phyloP scores from a whole-genome alignment of 352 stramenopile genomes.

The Globisporangium perplexum region DNA sequence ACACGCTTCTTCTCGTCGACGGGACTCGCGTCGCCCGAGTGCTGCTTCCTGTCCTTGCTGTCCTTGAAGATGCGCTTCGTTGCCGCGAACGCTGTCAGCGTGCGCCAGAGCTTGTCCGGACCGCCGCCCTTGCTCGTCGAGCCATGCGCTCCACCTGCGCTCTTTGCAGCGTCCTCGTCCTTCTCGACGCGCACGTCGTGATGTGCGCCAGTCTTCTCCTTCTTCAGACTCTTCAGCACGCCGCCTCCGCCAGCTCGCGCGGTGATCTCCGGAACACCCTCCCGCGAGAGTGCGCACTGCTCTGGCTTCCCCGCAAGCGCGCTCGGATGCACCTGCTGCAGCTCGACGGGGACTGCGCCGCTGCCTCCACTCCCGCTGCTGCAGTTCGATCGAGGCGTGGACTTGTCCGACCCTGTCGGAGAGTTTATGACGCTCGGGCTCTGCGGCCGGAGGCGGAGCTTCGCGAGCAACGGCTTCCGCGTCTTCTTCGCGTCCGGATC shows the following conservation, averaged over 20 bases:
- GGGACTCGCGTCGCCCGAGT: background rate
- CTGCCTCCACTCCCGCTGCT: background rate
- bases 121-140: conserved; percentile 3
- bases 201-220: background rate
- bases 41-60: conserved; percentile 14
- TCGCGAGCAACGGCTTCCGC: conserved; percentile 43
- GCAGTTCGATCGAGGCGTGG: conserved; percentile 3
- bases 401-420: conserved; percentile 9
- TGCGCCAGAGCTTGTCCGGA: conserved; percentile 29
- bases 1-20: conserved; percentile 5
- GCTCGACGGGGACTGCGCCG: background rate
- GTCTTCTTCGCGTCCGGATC: conserved; percentile 11
- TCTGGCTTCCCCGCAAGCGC: background rate
- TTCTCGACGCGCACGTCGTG: background rate
- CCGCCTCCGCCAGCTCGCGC: background rate
- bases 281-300: background rate
- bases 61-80: conserved; percentile 26
- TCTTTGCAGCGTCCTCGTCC: conserved; percentile 3
- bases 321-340: background rate
- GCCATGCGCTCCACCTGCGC: background rate
- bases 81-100: conserved; percentile 28
- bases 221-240: conserved; percentile 13
- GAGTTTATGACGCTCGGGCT: conserved; percentile 18
- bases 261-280: background rate
- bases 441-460: conserved; percentile 46